Conservation (phyloP, 495 filamentous ascomycete species). For the Pyrenula massariospora region DNA sequence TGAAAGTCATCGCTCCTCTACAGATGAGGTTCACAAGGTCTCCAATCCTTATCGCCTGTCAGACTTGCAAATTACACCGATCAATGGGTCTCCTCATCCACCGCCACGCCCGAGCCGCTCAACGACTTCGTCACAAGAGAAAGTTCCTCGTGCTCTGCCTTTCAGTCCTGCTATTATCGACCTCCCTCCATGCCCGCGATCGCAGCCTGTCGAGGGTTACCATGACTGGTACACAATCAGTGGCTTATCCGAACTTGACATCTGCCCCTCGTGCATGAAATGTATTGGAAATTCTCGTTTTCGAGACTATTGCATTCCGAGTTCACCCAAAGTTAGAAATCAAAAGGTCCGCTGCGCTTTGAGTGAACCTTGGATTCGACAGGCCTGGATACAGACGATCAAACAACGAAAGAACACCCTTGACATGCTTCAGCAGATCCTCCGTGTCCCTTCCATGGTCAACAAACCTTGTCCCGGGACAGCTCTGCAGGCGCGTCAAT, state of each 20-base stretch:
- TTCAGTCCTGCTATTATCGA: slow-evolving; percentile 8
- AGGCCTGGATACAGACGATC: slow-evolving; percentile 53
- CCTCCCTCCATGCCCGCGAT: slow-evolving; percentile 44
- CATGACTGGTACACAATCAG: slow-evolving; percentile 58
- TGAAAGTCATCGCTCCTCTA: neutral
- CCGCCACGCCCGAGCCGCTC: slow-evolving; percentile 8
- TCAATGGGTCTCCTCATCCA: neutral
- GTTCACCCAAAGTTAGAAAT: slow-evolving; percentile 23
- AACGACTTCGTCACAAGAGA: slow-evolving; percentile 5
- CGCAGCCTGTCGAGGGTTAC: slow-evolving; percentile 30
- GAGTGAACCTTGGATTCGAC: slow-evolving; percentile 50
- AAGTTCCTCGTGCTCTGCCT: slow-evolving; percentile 1
- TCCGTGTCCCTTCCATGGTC: slow-evolving; percentile 24
- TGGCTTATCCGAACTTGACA: slow-evolving; percentile 40
- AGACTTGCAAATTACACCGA: neutral
- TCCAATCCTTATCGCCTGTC: neutral
- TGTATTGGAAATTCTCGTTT: slow-evolving; percentile 44
- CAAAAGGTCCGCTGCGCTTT: slow-evolving; percentile 45
- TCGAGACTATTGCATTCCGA: slow-evolving; percentile 36
- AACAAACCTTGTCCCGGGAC: slow-evolving; percentile 40
- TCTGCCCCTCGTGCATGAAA: slow-evolving; percentile 52
- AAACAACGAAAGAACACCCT: slow-evolving; percentile 40
- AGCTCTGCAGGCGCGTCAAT: slow-evolving; percentile 29
- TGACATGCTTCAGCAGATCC: slow-evolving; percentile 42
- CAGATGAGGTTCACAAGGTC: neutral